Percentiles rank a stretch among this genome's conserved stretches.
Conservation (phyloP, 192 early-diverging fungal genomes). For the Coemansia sp. region DNA sequence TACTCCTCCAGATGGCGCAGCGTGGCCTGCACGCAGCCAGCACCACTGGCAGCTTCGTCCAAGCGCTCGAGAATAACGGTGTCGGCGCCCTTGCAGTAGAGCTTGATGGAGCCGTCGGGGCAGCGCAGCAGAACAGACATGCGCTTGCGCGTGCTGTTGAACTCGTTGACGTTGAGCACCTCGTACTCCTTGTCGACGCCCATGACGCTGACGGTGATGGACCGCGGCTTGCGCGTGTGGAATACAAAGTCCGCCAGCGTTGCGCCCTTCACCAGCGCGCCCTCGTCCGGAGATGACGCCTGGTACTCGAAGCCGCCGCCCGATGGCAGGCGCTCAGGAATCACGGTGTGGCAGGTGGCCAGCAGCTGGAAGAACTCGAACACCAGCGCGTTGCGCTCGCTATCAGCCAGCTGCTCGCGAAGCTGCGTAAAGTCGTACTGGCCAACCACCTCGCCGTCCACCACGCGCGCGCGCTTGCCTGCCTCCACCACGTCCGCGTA, state of each 20-base stretch:
- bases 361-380: slow-evolving; percentile 89
- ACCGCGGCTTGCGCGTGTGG: slow-evolving; percentile 57
- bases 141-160: slow-evolving; percentile 98
- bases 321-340: slow-evolving; percentile 74
- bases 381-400: slow-evolving; percentile 66
- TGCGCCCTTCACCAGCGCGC: slow-evolving; percentile 85
- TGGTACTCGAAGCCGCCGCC: slow-evolving; percentile 81
- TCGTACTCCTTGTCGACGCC: slow-evolving; percentile 73
- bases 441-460: slow-evolving; percentile 69
- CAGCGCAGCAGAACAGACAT: slow-evolving; percentile 92
- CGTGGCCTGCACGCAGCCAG: slow-evolving; percentile 57
- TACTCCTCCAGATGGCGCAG: slow-evolving; percentile 87
- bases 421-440: slow-evolving; percentile 66
- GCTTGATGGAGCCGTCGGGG: slow-evolving; percentile 78
- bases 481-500: slow-evolving; percentile 91
- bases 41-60: slow-evolving; percentile 65
- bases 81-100: slow-evolving; percentile 98
- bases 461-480: slow-evolving; percentile 77
- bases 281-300: slow-evolving; percentile 96
- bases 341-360: slow-evolving; percentile 96
- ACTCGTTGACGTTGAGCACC: slow-evolving; percentile 95
- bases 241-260: slow-evolving; percentile 64
- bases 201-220: slow-evolving; percentile 37
- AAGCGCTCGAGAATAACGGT: slow-evolving; percentile 95
- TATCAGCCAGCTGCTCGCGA: slow-evolving; percentile 56